phyloP scores from a whole-genome alignment of 140 eudicot genomes.

The Flaveria floridana region DNA sequence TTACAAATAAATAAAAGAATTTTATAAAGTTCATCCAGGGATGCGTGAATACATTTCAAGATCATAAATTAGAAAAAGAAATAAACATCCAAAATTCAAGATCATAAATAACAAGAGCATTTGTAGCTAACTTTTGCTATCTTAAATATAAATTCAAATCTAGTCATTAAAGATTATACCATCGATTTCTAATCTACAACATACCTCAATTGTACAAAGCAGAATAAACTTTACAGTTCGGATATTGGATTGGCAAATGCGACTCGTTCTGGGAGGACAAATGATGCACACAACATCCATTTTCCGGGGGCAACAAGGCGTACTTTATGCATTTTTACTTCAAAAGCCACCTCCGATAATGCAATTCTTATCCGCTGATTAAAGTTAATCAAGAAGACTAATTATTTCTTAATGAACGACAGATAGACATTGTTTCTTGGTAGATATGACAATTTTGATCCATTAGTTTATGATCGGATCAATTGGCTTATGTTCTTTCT shows the following conservation, averaged over 20 bases:
- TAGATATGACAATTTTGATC: slow-evolving; percentile 3
- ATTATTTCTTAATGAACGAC: not conserved
- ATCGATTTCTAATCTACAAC: slow-evolving; percentile 18
- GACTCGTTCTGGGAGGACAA: slow-evolving; percentile 67
- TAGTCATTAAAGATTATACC: not conserved
- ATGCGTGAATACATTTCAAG: not conserved
- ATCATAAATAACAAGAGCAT: not conserved
- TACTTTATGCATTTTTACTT: slow-evolving; percentile 76
- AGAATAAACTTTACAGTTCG: slow-evolving; percentile 11
- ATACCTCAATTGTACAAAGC: not conserved
- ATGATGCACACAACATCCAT: slow-evolving; percentile 98
- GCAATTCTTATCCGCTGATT: slow-evolving; percentile 76
- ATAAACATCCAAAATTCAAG: not conserved
- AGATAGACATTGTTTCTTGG: not conserved
- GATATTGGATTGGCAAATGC: slow-evolving; percentile 44
- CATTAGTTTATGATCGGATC: not conserved
- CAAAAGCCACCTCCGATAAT: slow-evolving; percentile 67
- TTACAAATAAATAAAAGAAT: not conserved
- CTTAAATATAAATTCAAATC: not conserved
- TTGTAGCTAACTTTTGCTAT: no score
- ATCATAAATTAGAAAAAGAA: not conserved
- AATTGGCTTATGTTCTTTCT: slow-evolving; percentile 6
- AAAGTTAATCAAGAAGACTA: not conserved
- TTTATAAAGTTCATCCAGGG: not conserved
- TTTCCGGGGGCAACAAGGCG: slow-evolving; percentile 95